phyloP scores from a whole-genome alignment of 108 stramenopile species.

The Poteriospumella lacustris region DNA sequence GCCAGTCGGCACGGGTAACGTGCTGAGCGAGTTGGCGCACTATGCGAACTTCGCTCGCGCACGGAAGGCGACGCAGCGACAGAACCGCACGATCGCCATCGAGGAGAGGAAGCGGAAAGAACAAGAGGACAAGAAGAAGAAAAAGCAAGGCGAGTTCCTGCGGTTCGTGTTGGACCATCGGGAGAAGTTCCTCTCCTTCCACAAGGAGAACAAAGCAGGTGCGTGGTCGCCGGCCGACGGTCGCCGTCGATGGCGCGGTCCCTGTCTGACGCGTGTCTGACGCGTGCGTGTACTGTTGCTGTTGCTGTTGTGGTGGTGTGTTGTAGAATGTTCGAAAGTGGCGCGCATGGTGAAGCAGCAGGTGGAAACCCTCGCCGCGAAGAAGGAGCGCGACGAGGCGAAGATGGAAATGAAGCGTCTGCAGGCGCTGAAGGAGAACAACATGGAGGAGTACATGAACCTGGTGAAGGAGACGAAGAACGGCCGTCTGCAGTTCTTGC shows the following conservation, averaged over 20 bases:
- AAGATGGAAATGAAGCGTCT: constrained; percentile 45
- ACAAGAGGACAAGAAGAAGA: not conserved
- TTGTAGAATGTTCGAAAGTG: constrained; percentile 27
- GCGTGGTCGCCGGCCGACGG: not conserved
- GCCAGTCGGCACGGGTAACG: no score
- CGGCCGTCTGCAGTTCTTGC: constrained; percentile 41
- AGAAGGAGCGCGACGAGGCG: constrained; percentile 39
- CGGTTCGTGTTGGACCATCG: not conserved
- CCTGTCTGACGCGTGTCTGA: no score
- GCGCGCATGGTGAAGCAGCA: constrained; percentile 31
- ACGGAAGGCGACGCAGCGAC: not conserved
- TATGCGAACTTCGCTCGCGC: not conserved
- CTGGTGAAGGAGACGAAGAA: constrained; percentile 52
- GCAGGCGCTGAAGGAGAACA: constrained; percentile 41
- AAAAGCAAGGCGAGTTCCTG: not conserved
- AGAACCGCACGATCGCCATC: not conserved
- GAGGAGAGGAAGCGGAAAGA: not conserved
- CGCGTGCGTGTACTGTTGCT: not conserved
- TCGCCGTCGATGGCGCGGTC: no score
- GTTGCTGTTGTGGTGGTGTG: not conserved
- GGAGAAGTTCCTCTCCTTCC: not conserved
- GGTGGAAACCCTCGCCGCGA: constrained; percentile 34
- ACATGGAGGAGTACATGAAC: constrained; percentile 45
- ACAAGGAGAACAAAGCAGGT: not conserved
- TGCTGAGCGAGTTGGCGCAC: no score